phyloP scores from a whole-genome alignment of 768 basidiomycete genomes.

The Tulasnella sp. region DNA sequence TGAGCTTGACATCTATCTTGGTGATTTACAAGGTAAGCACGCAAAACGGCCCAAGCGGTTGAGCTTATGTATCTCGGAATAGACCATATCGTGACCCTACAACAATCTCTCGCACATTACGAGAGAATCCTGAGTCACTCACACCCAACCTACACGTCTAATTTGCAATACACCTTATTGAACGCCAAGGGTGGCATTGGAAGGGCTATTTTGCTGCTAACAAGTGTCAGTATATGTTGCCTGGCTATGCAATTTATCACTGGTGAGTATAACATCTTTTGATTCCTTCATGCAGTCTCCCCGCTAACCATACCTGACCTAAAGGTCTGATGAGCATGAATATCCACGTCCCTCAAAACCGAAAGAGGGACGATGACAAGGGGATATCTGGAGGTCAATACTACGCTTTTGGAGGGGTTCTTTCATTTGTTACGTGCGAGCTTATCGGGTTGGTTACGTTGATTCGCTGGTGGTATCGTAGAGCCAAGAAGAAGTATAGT shows the following conservation, averaged over 20 bases:
- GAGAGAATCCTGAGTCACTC: constrained; percentile 81
- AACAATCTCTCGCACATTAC: constrained; percentile 72
- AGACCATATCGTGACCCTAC: constrained; percentile 87
- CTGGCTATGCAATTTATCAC: constrained; percentile 45
- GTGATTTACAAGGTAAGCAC: constrained; percentile 76
- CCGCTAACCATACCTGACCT: not conserved
- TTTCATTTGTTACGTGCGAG: constrained; percentile 36
- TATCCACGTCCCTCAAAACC: constrained; percentile 47
- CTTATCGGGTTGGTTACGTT: constrained; percentile 34
- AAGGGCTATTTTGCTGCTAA: constrained; percentile 51
- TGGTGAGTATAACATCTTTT: constrained; percentile 22
- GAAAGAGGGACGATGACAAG: constrained; percentile 14
- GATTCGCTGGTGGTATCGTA: constrained; percentile 53
- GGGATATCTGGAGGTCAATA: constrained; percentile 29
- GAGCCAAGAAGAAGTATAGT: constrained; percentile 34
- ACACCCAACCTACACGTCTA: constrained; percentile 73
- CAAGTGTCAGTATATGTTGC: constrained; percentile 52
- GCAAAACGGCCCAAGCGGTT: not conserved
- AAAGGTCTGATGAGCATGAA: constrained; percentile 63
- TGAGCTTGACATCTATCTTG: constrained; percentile 77
- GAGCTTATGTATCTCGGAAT: not conserved
- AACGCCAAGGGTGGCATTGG: constrained; percentile 51
- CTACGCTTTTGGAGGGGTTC: constrained; percentile 44
- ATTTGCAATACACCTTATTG: constrained; percentile 52
- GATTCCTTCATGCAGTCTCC: no score